Evolutionary conservation across 352 stramenopile genomes (phyloP).

Genomic region (Phytophthora quininea): DNA sequence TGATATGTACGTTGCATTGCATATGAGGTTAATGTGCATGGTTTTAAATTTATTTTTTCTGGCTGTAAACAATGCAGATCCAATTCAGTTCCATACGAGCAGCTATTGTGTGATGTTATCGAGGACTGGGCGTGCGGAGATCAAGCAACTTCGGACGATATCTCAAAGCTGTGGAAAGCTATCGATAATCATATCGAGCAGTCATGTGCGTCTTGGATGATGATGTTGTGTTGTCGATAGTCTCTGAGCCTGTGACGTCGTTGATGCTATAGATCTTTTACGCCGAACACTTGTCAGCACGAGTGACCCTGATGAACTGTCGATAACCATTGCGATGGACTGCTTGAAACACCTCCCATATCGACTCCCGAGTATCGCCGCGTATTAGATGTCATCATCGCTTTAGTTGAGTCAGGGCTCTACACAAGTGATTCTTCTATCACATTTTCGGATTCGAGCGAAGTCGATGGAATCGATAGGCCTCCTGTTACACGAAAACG

Average conservation of each 20-base stretch:
- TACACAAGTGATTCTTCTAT: constrained; percentile 17
- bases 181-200: constrained; percentile 69
- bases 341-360: constrained; percentile 67
- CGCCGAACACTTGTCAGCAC: constrained; percentile 52
- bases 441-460: constrained; percentile 11
- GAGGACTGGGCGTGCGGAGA: constrained; percentile 68
- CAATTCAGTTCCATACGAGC: constrained; percentile 34
- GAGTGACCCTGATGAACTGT: constrained; percentile 52
- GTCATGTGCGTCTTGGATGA: constrained; percentile 51
- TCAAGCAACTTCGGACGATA: constrained; percentile 41
- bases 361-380: constrained; percentile 62
- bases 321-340: constrained; percentile 71
- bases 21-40: not conserved
- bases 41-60: no score
- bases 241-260: constrained; percentile 4
- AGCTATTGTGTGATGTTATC: constrained; percentile 63
- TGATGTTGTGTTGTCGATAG: not conserved
- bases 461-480: constrained; percentile 3
- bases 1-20: constrained; percentile 18
- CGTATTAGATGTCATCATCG: constrained; percentile 59
- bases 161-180: constrained; percentile 66
- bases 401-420: constrained; percentile 57
- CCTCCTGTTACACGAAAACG: constrained; percentile 8
- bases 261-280: constrained; percentile 54
- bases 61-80: no score